Evolutionary conservation across 768 basidiomycete species (phyloP), one percentile per base, ranked within the genome.

Genomic region (Suillus cothurnatus): DNA sequence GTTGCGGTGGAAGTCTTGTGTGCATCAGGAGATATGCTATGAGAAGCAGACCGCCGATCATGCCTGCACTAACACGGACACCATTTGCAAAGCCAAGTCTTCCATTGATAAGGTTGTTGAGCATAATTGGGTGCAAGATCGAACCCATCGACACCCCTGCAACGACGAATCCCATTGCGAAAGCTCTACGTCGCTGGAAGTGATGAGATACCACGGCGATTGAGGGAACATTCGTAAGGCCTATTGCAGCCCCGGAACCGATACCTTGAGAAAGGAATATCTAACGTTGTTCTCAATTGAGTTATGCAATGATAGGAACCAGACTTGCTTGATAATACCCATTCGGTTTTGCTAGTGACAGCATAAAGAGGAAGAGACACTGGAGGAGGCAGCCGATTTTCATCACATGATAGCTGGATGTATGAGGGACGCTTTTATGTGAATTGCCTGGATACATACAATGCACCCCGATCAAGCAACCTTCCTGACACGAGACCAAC

Each of bases 401-500:
- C 70, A 84, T 79, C 53, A 86, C 59, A 64, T 77, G 74, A 66
- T 82, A 77, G 66, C 83, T 84, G 63, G 5, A 38, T 28, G 26
- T 43, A 5, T 26, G 62, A 61, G 26, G 21, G 19, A 23, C 6
- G 3, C 23, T 6, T 38, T 26, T 50, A 36, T 21, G 52, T 23
- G 17, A 47, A 32, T 2, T 8, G 7, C 45, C 43, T 7, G 17
- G 21, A 38, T 19, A 63, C 80, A 28, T 66, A 82, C 82, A 85
- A 85, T 72, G 84, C 82, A 41, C 86, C 86, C 14, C 72, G 76
- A 61, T 87, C 86, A 67, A 83, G 82, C 6, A 81, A 76, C n/a
- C 80, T 78, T 4, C 86, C 86, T 21, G 81, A 77, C 52, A 85
- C 68, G 34, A 85, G 71, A 1, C 85, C 84, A 41, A 77, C 76